Evolutionary conservation across 257 asterid species (phyloP).

Genomic region (Pogostemon cablin): DNA sequence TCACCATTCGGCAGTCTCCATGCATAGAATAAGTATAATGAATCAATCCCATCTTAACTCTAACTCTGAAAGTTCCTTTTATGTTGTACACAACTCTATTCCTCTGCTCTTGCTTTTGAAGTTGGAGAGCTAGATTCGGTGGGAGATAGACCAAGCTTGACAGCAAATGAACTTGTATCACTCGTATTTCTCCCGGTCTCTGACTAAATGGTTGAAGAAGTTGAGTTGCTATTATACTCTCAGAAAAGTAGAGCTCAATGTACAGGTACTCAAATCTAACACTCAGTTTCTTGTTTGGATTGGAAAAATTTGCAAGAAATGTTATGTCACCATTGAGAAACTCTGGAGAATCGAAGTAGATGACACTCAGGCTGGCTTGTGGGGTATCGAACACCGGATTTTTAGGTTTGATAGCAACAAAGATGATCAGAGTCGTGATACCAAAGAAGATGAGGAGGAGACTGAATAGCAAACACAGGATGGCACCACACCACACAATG

Average conservation of each 20-base stretch:
- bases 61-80: constrained; percentile 65
- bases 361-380: constrained; percentile 59
- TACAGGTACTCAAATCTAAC: constrained; percentile 60
- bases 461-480: constrained; percentile 64
- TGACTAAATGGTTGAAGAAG: constrained; percentile 66
- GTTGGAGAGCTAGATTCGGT: constrained; percentile 60
- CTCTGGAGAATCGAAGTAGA: constrained; percentile 72
- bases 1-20: constrained; percentile 62
- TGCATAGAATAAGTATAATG: constrained; percentile 73
- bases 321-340: constrained; percentile 68
- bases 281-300: constrained; percentile 67
- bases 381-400: constrained; percentile 68
- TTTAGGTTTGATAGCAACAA: constrained; percentile 62
- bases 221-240: constrained; percentile 63
- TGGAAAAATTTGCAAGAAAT: constrained; percentile 73
- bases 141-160: constrained; percentile 83
- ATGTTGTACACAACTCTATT: constrained; percentile 59
- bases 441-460: constrained; percentile 73
- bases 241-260: constrained; percentile 66
- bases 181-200: constrained; percentile 43
- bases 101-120: constrained; percentile 68
- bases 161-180: constrained; percentile 55
- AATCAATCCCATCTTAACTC: constrained; percentile 52
- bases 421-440: constrained; percentile 57
- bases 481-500: constrained; percentile 62